Base-by-base conservation (phyloP, 495 filamentous ascomycete genomes). In the Ramalina peruviana region DNA sequence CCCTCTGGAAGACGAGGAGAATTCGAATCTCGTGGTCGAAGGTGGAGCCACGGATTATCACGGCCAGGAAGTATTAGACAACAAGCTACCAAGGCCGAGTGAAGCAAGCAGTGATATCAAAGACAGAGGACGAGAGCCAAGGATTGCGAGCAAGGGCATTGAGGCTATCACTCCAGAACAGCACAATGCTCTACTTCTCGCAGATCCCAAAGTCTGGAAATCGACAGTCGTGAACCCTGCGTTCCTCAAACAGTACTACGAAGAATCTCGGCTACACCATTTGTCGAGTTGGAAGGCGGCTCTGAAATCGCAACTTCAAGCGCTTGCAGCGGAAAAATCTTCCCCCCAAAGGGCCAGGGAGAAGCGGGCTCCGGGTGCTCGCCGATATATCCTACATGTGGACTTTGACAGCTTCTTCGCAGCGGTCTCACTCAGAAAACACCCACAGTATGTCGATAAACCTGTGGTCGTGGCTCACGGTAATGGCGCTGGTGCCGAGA, bases 331-430 rank as follows among this genome's bases (percentile, higher is more conserved):
- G 3, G 85, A 89, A 50, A 82, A 80, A 56, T 69, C 73, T 3
- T 62, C 72, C 4, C 77, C 76, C 19, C 76, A 78, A 48, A 71
- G 61, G 43, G 40, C 55, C 3, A 63, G 62, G 19, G 63, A 66
- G 46, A 82, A 75, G 51, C 62, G 64, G 30, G 60, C 68, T 0
- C 64, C 75, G 36, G 82, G 84, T 2, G 66, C 80, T 20, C 71
- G 92, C 50, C 67, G 85, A 53, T 98, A 96, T 54, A 77, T 98
- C 43, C 75, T 98, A 54, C 92, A 98, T 60, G 86, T 97, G 27
- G 92, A 98, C 59, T 97, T 97, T 59, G 92, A 98, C 62, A 88
- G 85, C 61, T 98, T 98, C 66, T 98, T 98, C 62, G 94, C 88
- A 37, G 86, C 92, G 0, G 88, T 97, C 1, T 94, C 90, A 0